These are phyloP conservation scores for Noccaea caerulescens DNA, from an alignment of 345 rosid genomes.

Conservation along the genomic window DNA sequence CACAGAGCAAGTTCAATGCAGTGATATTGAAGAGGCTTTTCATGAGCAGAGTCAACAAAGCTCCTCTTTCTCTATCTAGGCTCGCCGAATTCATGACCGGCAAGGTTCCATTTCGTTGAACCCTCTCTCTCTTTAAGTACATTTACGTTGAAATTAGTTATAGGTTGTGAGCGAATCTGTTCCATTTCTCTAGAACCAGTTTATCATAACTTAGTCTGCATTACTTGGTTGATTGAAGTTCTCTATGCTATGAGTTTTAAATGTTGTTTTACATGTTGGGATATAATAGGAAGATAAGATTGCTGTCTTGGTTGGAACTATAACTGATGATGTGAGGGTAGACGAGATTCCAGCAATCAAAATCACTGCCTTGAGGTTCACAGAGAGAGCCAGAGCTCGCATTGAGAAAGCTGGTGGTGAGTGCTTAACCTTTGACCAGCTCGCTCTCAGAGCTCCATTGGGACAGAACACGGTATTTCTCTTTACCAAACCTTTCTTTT, in stretches of 20 bases:
- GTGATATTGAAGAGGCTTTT: conserved; percentile 93
- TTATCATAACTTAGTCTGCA: not conserved
- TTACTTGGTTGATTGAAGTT: not conserved
- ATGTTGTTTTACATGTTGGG: not conserved
- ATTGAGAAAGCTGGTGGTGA: conserved; percentile 99
- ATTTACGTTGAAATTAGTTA: not conserved
- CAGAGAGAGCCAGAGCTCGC: conserved; percentile 89
- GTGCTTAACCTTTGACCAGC: conserved; percentile 95
- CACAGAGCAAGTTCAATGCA: conserved; percentile 85
- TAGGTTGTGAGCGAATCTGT: not conserved
- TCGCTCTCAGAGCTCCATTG: conserved; percentile 89
- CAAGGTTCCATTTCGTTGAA: conserved; percentile 57
- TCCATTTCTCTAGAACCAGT: not conserved
- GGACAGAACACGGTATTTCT: conserved; percentile 93
- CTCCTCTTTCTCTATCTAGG: conserved; percentile 86
- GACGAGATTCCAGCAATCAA: conserved; percentile 86
- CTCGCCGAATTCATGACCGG: conserved; percentile 63
- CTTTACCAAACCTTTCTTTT: not conserved
- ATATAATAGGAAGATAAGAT: conserved; percentile 65
- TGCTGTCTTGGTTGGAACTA: conserved; percentile 87
- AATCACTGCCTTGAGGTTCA: conserved; percentile 84
- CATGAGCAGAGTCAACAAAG: conserved; percentile 93
- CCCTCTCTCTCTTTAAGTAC: not conserved
- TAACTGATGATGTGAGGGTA: conserved; percentile 86
- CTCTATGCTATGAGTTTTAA: not conserved